phyloP scores from a whole-genome alignment of 2,329 filamentous ascomycete species.

The Mycogone perniciosa region DNA sequence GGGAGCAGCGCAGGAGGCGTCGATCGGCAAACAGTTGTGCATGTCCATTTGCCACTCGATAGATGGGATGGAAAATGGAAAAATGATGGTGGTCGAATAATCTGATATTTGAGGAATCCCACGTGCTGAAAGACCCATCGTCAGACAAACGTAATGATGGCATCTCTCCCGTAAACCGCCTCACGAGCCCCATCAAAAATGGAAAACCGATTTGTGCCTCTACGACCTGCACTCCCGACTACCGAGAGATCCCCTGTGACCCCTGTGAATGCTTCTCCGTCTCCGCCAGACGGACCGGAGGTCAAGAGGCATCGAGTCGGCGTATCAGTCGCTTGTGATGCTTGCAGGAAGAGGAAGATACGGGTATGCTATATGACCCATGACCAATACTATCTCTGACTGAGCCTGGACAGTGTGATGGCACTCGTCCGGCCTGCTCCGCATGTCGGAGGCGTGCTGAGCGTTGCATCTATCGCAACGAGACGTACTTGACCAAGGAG shows the following conservation, averaged over 20 bases:
- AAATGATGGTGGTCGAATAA: too few relatives aligned
- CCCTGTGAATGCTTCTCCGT: too few relatives aligned
- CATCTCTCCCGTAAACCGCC: background rate
- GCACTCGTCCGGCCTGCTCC: conserved; percentile 16
- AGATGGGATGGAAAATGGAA: too few relatives aligned
- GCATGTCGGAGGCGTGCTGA: conserved; percentile 12
- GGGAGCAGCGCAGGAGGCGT: too few relatives aligned
- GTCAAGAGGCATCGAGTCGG: conserved; percentile 1
- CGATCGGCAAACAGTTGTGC: too few relatives aligned
- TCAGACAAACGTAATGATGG: too few relatives aligned
- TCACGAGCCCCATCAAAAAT: background rate
- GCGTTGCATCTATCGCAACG: conserved; percentile 16
- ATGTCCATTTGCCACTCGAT: too few relatives aligned
- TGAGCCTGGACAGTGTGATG: conserved; percentile 15
- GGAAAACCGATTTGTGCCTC: background rate
- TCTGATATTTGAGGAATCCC: too few relatives aligned
- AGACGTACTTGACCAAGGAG: conserved; percentile 10
- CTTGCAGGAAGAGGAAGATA: conserved; percentile 4
- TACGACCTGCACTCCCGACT: background rate
- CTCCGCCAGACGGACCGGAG: too few relatives aligned
- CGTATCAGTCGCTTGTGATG: conserved; percentile 4
- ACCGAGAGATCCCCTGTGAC: too few relatives aligned
- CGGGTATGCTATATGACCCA: background rate
- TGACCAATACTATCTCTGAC: background rate
- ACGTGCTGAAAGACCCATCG: too few relatives aligned